These are phyloP conservation scores for Rosa persica DNA, from an alignment of 306 rosid species.

Conservation along the genomic window DNA sequence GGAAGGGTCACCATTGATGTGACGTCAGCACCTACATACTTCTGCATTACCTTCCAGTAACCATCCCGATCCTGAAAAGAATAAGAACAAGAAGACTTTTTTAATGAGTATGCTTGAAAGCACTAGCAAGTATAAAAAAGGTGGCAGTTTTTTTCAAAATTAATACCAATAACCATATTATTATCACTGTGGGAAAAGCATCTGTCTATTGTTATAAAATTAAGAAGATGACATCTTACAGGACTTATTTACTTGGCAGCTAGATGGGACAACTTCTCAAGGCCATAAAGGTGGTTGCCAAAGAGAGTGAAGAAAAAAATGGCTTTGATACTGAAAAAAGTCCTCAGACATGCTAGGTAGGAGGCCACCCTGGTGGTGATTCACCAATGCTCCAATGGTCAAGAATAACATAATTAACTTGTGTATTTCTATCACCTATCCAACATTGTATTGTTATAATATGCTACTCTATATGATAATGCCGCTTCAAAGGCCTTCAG, in stretches of 20 bases:
- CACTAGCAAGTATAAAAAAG: neutral
- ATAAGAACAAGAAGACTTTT: neutral
- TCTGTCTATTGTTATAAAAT: neutral
- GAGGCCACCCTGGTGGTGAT: neutral
- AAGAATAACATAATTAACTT: neutral
- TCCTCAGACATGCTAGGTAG: neutral
- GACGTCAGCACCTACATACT: slow-evolving; percentile 77
- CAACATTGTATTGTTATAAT: neutral
- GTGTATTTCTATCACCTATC: neutral
- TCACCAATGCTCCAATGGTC: neutral
- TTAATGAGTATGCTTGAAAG: neutral
- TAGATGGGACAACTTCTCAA: neutral
- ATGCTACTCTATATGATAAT: neutral
- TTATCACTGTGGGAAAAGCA: neutral
- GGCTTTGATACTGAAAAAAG: neutral
- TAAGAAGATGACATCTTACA: slow-evolving; percentile 1
- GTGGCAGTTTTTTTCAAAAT: neutral
- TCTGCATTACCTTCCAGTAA: slow-evolving; percentile 94
- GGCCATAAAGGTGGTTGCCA: neutral
- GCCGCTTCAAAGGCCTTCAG: neutral
- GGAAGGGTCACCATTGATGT: slow-evolving; percentile 95
- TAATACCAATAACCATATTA: neutral
- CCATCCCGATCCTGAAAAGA: slow-evolving; percentile 73
- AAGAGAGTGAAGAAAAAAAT: neutral
- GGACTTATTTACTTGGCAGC: neutral